Evolutionary conservation across 129 eudicot species (phyloP), one percentile per base, ranked within the genome.

Genomic region (Escallonia rubra): DNA sequence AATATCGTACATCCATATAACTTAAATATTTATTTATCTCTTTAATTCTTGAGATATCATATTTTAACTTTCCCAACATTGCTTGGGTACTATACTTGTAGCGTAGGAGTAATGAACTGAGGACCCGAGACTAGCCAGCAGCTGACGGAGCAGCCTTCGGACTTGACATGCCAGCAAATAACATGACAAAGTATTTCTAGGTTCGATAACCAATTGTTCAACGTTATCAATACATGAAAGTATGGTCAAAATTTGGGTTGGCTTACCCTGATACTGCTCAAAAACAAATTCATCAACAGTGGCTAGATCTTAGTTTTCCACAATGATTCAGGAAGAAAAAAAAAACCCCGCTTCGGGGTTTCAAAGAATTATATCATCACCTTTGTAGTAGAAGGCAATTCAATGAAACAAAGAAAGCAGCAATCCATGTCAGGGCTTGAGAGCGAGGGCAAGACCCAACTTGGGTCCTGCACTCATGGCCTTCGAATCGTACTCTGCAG

Each of bases 401-500:
- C 34, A 34, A 14, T 12, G 4, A 0, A 12, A 34, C 49, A 41
- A 49, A 53, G 14, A 41, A 9, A 50, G 51, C 48, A 53, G 16
- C 51, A 51, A 61, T n/a, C 47, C 54, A 11, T 7, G 57, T 85
- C 77, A 85, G 62, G 96, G 96, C 86, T 74, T 85, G 59, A 88
- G 84, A 51, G 91, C 96, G 14, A 88, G 76, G 45, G 96, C 82
- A 69, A 85, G 79, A 57, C 96, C 96, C 69, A 87, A 69, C 75
- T 85, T 88, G n/a, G 96, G 86, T 3, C 78, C 66, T 15, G 81
- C 74, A 46, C 77, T 80, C 40, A 66, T 83, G 63, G 73, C 76
- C 79, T 85, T 92, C 39, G 91, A 61, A 69, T 88, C 98, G 14
- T 79, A 84, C 79, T 88, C 96, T 1, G 87, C 95, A 41, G 98